Evolutionary conservation across 495 filamentous ascomycete species (phyloP).

Genomic region (Margaritispora aquatica): DNA sequence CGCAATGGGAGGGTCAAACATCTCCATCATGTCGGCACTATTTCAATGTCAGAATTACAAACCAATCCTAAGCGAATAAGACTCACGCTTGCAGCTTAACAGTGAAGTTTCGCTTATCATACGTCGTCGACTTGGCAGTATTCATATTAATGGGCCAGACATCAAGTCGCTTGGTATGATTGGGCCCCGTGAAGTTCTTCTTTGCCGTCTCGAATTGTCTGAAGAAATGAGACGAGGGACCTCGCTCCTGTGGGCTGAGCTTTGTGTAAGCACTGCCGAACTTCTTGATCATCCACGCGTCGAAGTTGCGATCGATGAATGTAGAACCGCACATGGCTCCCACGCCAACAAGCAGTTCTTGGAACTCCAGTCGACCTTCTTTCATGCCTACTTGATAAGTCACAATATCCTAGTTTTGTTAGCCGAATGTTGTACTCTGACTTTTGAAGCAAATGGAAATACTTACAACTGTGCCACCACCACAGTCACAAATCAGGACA

Average conservation of each 20-base stretch:
- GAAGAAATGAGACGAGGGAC: conserved; percentile 27
- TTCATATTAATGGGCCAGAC: background rate
- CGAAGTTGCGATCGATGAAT: conserved; percentile 15
- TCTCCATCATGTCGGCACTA: conserved; percentile 20
- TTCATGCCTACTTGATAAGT: background rate
- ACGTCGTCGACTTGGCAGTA: background rate
- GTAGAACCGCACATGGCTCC: background rate
- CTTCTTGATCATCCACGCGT: conserved; percentile 20
- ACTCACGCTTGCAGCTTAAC: background rate
- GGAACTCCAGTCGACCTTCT: background rate
- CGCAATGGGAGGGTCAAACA: conserved; percentile 27
- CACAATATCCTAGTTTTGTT: background rate
- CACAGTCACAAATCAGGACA: conserved; percentile 23
- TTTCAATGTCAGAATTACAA: background rate
- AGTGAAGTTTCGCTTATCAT: background rate
- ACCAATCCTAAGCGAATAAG: background rate
- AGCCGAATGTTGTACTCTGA: background rate
- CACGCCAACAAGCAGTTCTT: background rate
- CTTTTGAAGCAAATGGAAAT: conserved; percentile 3
- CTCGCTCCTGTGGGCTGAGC: conserved; percentile 14
- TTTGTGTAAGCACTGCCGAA: conserved; percentile 23
- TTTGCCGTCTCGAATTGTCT: conserved; percentile 23
- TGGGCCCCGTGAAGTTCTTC: conserved; percentile 14
- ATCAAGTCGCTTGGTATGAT: background rate
- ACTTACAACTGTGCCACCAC: conserved; percentile 18